phyloP scores from a whole-genome alignment of 768 basidiomycete species.

The Naganishia vaughanmartiniae region DNA sequence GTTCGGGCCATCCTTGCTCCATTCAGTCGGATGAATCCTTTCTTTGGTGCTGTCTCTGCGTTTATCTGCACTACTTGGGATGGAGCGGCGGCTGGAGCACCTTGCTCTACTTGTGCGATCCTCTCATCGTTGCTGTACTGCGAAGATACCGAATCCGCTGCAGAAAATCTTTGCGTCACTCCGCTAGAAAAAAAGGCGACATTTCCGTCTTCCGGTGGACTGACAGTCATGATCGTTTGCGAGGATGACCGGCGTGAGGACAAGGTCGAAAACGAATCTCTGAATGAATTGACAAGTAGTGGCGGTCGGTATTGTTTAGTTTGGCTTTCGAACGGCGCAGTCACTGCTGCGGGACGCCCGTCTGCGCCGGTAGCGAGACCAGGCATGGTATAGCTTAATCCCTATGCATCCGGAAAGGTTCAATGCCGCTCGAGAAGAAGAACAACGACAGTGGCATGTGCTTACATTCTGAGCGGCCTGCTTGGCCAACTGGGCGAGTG shows the following conservation, averaged over 20 bases:
- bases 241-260: conserved; percentile 15
- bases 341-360: neutral
- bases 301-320: neutral
- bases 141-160: neutral
- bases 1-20: conserved; percentile 17
- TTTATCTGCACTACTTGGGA: neutral
- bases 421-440: neutral
- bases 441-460: neutral
- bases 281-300: conserved; percentile 18
- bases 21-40: conserved; percentile 8
- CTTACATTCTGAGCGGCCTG: conserved; percentile 21
- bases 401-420: neutral
- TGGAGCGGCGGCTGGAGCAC: neutral
- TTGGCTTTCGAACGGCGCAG: neutral
- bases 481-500: conserved; percentile 15
- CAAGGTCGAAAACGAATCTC: conserved; percentile 10
- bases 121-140: neutral
- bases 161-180: conserved; percentile 5
- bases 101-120: neutral
- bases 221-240: conserved; percentile 3
- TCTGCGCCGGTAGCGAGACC: neutral
- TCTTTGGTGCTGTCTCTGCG: neutral
- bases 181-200: conserved; percentile 16
- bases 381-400: conserved; percentile 1
- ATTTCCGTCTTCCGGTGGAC: conserved; percentile 19